phyloP scores from a whole-genome alignment of 169 alveolate species.

The Hammondia hammondi region DNA sequence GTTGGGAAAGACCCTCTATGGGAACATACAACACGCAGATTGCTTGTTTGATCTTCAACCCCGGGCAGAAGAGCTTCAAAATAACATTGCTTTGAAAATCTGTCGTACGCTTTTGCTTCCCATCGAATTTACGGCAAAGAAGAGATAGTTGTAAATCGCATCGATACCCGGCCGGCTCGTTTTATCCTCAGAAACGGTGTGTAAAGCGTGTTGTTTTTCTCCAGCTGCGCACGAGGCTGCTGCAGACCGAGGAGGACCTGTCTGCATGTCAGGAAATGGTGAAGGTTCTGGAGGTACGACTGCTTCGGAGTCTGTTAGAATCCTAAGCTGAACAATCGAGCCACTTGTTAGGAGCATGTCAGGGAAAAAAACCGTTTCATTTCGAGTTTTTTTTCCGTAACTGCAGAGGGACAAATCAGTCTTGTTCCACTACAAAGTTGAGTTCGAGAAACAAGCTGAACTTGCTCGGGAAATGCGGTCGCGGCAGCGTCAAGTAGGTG shows the following conservation, averaged over 20 bases:
- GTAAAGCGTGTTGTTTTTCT: neutral
- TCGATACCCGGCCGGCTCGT: too few relatives aligned
- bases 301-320: neutral
- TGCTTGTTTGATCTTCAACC: neutral
- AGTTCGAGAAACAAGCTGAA: neutral
- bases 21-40: too few relatives aligned
- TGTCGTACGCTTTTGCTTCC: too few relatives aligned
- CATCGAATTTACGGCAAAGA: too few relatives aligned
- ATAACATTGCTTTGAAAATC: too few relatives aligned
- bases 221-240: neutral
- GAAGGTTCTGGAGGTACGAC: neutral
- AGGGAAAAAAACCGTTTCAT: neutral
- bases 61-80: too few relatives aligned
- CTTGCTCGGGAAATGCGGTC: neutral
- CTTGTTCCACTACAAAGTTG: neutral
- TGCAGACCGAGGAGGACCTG: neutral
- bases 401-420: neutral
- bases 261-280: neutral
- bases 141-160: too few relatives aligned
- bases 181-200: too few relatives aligned
- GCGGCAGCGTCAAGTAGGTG: neutral
- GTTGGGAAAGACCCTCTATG: too few relatives aligned
- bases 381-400: too few relatives aligned
- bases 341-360: neutral
- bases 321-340: neutral